Conservation (phyloP, 495 filamentous ascomycete genomes). For the Penicillium bovifimosum region DNA sequence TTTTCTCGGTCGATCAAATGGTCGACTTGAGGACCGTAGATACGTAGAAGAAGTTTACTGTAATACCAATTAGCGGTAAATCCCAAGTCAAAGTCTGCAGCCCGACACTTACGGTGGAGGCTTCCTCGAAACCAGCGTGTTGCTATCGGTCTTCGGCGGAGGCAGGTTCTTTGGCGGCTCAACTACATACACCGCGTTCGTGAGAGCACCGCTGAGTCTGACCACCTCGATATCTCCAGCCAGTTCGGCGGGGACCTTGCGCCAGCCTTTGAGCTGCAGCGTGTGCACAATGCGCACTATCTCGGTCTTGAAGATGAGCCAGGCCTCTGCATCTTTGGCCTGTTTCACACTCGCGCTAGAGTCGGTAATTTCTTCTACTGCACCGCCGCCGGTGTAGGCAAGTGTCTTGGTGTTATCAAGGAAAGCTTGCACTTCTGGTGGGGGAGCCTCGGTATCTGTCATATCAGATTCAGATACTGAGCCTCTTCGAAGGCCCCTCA, state of each 20-base stretch:
- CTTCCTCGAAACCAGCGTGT: slow-evolving; percentile 37
- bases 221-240: slow-evolving; percentile 69
- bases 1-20: slow-evolving; percentile 92
- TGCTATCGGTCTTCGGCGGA: slow-evolving; percentile 31
- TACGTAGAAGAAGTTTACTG: slow-evolving; percentile 80
- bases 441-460: slow-evolving; percentile 61
- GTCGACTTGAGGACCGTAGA: slow-evolving; percentile 94
- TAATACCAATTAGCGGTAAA: slow-evolving; percentile 8
- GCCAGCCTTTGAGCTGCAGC: slow-evolving; percentile 83
- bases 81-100: neutral
- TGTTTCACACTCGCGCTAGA: slow-evolving; percentile 27
- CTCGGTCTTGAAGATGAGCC: slow-evolving; percentile 80
- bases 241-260: slow-evolving; percentile 67
- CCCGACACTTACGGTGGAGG: slow-evolving; percentile 47
- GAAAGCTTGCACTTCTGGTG: slow-evolving; percentile 70
- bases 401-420: slow-evolving; percentile 88
- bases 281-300: slow-evolving; percentile 88
- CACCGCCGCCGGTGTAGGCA: slow-evolving; percentile 60
- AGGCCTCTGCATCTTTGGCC: slow-evolving; percentile 65
- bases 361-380: slow-evolving; percentile 40
- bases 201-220: slow-evolving; percentile 87
- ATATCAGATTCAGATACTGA: slow-evolving; percentile 76
- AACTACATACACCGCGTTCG: slow-evolving; percentile 94
- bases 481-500: slow-evolving; percentile 35
- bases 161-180: slow-evolving; percentile 63